Conservation (phyloP, 1,284 basidiomycete species). For the Ganoderma leucocontextum region DNA sequence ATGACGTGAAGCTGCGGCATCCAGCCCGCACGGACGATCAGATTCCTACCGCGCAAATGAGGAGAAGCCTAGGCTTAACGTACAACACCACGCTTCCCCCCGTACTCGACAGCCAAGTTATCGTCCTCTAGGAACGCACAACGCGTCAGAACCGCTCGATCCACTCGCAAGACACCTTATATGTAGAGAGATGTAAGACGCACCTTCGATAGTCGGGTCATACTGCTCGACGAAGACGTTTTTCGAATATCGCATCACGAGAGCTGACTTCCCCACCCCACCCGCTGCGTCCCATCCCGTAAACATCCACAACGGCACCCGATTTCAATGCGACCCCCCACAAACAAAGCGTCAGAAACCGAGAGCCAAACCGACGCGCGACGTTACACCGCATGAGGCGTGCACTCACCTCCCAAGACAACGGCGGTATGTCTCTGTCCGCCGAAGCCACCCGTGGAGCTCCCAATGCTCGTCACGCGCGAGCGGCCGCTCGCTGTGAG, state of each 20-base stretch:
- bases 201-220: conserved; percentile 87
- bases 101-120: conserved; percentile 58
- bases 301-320: not conserved
- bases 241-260: conserved; percentile 75
- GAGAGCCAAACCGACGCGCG: conserved; percentile 10
- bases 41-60: not conserved
- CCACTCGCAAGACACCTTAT: not conserved
- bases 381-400: not conserved
- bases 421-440: conserved; percentile 75
- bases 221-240: conserved; percentile 80
- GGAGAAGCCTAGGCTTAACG: conserved; percentile 20
- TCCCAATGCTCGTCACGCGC: conserved; percentile 2
- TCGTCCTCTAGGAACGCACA: conserved; percentile 63
- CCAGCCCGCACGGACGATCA: conserved; percentile 3
- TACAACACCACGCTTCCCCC: conserved; percentile 56
- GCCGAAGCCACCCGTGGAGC: not conserved
- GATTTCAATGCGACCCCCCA: not conserved
- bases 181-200: conserved; percentile 12
- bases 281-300: conserved; percentile 57
- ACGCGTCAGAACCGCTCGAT: conserved; percentile 29
- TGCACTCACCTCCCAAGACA: conserved; percentile 74
- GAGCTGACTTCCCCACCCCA: conserved; percentile 86
- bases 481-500: not conserved
- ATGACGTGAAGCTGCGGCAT: conserved; percentile 77
- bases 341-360: conserved; percentile 1